phyloP scores from a whole-genome alignment of 1,139 yeast genomes.

The Yamadazyma diospyri region DNA sequence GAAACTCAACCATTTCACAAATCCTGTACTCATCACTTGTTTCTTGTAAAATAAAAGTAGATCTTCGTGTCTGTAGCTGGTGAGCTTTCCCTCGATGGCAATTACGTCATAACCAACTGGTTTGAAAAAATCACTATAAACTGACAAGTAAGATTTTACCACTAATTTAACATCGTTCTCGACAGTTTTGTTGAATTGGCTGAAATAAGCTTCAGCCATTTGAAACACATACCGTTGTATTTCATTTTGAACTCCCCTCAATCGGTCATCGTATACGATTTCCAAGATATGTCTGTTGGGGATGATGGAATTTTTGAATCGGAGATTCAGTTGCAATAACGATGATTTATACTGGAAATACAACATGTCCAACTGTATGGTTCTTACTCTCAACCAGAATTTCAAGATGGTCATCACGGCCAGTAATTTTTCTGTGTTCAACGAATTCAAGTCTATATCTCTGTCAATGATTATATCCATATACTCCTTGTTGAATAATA shows the following conservation, averaged over 20 bases:
- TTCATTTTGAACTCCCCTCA: conserved; percentile 12
- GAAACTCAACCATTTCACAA: conserved; percentile 31
- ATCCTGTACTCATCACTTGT: conserved; percentile 19
- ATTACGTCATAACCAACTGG: neutral
- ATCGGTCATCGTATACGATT: conserved; percentile 19
- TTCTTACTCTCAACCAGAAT: conserved; percentile 29
- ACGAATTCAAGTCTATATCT: conserved; percentile 8
- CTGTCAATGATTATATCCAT: conserved; percentile 16
- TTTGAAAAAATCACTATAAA: conserved; percentile 7
- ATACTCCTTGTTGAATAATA: conserved; percentile 26
- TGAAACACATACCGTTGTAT: conserved; percentile 14
- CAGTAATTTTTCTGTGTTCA: conserved; percentile 5
- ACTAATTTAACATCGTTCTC: conserved; percentile 6
- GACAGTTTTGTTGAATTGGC: conserved; percentile 10
- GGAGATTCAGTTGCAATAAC: conserved; percentile 23
- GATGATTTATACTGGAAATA: conserved; percentile 33
- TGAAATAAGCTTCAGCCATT: conserved; percentile 27
- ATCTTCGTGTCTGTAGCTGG: neutral
- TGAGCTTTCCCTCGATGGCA: neutral
- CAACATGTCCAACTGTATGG: conserved; percentile 27
- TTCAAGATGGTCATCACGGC: conserved; percentile 22
- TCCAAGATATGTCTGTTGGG: conserved; percentile 22
- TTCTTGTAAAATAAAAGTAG: conserved; percentile 15
- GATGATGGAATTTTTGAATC: conserved; percentile 23
- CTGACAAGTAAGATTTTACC: conserved; percentile 12